These are phyloP conservation scores for Geoglossum glabrum DNA, from an alignment of 495 filamentous ascomycete species.

Conservation along the genomic window DNA sequence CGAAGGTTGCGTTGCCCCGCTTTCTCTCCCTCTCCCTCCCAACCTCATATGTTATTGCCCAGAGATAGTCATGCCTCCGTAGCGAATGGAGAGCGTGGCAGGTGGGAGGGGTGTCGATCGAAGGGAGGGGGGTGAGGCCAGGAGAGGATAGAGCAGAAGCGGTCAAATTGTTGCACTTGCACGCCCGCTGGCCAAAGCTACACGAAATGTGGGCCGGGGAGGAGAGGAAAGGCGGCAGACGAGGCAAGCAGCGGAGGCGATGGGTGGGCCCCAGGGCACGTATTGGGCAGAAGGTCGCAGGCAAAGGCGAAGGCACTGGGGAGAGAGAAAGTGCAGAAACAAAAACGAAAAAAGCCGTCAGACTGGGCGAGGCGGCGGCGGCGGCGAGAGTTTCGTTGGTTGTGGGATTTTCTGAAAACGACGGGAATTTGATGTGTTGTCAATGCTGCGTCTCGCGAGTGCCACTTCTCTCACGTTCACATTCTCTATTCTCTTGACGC, in stretches of 20 bases:
- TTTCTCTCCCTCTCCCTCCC: neutral
- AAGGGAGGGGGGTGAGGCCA: neutral
- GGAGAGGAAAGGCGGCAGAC: neutral
- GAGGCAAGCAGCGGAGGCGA: neutral
- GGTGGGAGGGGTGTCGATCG: neutral
- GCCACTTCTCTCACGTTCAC: neutral
- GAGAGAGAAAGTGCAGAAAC: neutral
- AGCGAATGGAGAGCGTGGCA: neutral
- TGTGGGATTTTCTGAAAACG: neutral
- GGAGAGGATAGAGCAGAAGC: neutral
- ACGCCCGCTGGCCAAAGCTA: neutral
- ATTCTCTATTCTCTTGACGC: neutral
- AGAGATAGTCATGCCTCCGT: neutral
- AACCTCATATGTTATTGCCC: neutral
- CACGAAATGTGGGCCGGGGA: neutral
- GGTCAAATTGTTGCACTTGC: neutral
- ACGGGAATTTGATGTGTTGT: slow-evolving; percentile 1
- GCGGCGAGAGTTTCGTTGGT: neutral
- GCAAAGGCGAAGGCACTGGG: neutral
- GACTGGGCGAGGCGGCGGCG: neutral
- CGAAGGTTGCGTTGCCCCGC: neutral
- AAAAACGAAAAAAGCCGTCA: neutral
- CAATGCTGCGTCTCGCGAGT: slow-evolving; percentile 1
- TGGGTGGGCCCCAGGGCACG: neutral
- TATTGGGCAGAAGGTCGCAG: neutral